Evolutionary conservation across 371 early-diverging fungal genomes (phyloP).

Genomic region (Mortierella sp.): DNA sequence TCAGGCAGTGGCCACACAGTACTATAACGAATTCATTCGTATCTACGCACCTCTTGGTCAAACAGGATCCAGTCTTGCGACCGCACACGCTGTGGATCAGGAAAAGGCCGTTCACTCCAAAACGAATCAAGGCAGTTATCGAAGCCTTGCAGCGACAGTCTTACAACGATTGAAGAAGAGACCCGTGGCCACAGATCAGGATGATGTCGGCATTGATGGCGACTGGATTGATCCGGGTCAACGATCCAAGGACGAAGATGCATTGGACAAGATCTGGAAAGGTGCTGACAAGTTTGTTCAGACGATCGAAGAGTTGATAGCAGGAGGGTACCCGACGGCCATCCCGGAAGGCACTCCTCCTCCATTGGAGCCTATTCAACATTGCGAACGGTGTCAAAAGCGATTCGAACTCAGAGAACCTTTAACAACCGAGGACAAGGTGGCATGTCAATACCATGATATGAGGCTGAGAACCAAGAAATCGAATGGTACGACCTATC

Average conservation of each 20-base stretch:
- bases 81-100: constrained; percentile 40
- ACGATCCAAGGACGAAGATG: neutral
- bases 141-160: constrained; percentile 57
- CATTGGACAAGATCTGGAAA: constrained; percentile 12
- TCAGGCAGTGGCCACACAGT: constrained; percentile 40
- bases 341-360: constrained; percentile 32
- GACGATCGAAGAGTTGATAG: constrained; percentile 39
- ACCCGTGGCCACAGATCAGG: constrained; percentile 34
- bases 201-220: constrained; percentile 63
- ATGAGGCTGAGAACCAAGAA: constrained; percentile 45
- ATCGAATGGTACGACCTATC: constrained; percentile 39
- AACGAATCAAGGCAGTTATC: constrained; percentile 57
- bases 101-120: constrained; percentile 44
- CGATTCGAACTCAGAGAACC: constrained; percentile 57
- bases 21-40: constrained; percentile 39
- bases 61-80: constrained; percentile 24
- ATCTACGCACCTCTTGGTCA: constrained; percentile 32
- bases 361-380: constrained; percentile 32
- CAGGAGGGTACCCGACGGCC: constrained; percentile 56
- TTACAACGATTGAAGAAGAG: constrained; percentile 62
- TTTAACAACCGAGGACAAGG: constrained; percentile 45
- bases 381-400: constrained; percentile 63
- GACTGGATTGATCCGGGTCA: constrained; percentile 52
- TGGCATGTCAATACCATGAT: constrained; percentile 59
- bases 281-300: constrained; percentile 35